Conservation (phyloP, 306 rosid species). For the Boehmeria nivea region DNA sequence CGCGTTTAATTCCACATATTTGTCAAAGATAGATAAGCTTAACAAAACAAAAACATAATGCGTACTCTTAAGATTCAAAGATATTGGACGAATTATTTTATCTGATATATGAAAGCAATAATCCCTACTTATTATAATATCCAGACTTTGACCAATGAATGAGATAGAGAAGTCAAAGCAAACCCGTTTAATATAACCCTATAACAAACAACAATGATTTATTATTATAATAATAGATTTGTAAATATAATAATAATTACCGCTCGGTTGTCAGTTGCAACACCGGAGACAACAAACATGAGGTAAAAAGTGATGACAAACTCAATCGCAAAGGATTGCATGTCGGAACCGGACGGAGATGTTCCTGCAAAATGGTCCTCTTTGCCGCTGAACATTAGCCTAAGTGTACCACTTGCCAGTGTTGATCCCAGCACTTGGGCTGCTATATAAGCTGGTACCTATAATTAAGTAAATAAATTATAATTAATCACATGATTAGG, state of each 20-base stretch:
- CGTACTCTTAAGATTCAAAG: not conserved
- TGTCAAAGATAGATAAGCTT: constrained; percentile 1
- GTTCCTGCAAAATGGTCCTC: constrained; percentile 60
- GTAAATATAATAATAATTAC: constrained; percentile 23
- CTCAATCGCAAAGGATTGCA: constrained; percentile 71
- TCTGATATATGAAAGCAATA: too few relatives aligned
- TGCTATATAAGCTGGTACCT: constrained; percentile 65
- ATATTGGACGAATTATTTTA: not conserved
- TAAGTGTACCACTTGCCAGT: constrained; percentile 70
- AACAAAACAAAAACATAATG: not conserved
- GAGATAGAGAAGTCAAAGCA: too few relatives aligned
- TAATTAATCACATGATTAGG: not conserved
- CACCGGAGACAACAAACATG: constrained; percentile 72
- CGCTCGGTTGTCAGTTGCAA: constrained; percentile 78
- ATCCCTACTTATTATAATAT: too few relatives aligned
- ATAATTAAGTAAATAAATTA: not conserved
- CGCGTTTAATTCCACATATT: not conserved
- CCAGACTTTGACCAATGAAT: too few relatives aligned
- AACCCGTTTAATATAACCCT: too few relatives aligned
- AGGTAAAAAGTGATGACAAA: constrained; percentile 77
- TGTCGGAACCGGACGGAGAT: constrained; percentile 34
- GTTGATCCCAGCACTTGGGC: constrained; percentile 69
- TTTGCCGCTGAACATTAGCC: constrained; percentile 41
- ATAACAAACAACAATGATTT: too few relatives aligned
- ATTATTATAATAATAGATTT: too few relatives aligned